Percentiles rank a stretch among this genome's conserved stretches.
These are phyloP conservation scores for Inga laurina DNA, from an alignment of 306 rosid species.

Conservation along the genomic window DNA sequence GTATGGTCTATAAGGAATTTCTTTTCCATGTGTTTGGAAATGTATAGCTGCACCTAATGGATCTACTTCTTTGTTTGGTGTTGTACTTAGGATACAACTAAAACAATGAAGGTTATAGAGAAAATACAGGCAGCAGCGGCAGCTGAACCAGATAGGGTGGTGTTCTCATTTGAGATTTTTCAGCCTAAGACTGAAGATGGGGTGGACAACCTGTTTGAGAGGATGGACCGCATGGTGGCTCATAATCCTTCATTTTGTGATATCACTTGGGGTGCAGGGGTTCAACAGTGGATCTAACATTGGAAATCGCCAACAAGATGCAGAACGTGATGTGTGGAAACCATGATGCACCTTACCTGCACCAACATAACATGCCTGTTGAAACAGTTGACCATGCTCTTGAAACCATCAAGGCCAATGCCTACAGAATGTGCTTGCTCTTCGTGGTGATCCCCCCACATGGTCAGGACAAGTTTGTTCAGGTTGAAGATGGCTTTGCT, in stretches of 20 bases:
- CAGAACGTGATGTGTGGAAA: conserved; percentile 90
- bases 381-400: conserved; percentile 93
- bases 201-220: conserved; percentile 42
- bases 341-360: conserved; percentile 79
- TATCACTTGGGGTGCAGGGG: conserved; percentile 99
- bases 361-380: conserved; percentile 67
- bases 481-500: conserved; percentile 88
- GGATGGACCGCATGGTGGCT: conserved; percentile 95
- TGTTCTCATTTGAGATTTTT: conserved; percentile 87
- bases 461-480: conserved; percentile 94
- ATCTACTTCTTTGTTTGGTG: conserved; percentile 26
- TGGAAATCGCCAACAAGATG: conserved; percentile 88
- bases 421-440: conserved; percentile 93
- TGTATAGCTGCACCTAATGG: conserved; percentile 26
- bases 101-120: conserved; percentile 73
- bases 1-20: neutral
- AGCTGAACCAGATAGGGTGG: conserved; percentile 59
- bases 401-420: conserved; percentile 75
- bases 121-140: conserved; percentile 57
- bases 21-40: neutral
- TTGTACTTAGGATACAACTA: conserved; percentile 7
- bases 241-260: conserved; percentile 91
- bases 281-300: conserved; percentile 82
- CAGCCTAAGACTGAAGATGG: conserved; percentile 72
- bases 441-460: conserved; percentile 95